phyloP scores from a whole-genome alignment of 768 basidiomycete species.

The Dacryopinax spathularia region DNA sequence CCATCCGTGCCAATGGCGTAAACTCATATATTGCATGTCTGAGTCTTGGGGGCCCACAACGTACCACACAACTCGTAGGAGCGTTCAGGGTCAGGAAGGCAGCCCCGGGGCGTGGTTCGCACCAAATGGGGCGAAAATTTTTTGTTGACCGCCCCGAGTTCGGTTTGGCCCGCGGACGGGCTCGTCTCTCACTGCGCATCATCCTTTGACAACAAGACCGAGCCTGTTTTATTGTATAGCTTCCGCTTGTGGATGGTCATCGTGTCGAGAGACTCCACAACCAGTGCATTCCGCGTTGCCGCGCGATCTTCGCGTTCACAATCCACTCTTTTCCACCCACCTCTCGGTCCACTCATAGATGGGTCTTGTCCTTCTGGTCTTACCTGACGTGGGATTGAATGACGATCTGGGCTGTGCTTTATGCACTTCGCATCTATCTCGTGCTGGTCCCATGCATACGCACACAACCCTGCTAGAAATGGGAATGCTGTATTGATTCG shows the following conservation, averaged over 20 bases:
- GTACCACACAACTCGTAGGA: not conserved
- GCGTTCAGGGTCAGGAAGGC: too few species aligned
- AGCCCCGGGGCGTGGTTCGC: too few species aligned
- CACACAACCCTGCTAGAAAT: not conserved
- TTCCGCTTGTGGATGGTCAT: not conserved
- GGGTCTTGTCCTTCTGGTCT: slow-evolving; percentile 3
- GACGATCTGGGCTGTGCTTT: slow-evolving; percentile 3
- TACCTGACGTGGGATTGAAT: not conserved
- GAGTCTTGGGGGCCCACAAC: not conserved
- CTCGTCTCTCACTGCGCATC: too few species aligned
- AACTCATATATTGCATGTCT: not conserved
- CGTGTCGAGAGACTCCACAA: not conserved
- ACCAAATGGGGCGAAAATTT: too few species aligned
- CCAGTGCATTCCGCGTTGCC: not conserved
- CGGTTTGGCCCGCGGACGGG: not conserved
- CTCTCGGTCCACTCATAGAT: not conserved
- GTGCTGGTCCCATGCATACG: not conserved
- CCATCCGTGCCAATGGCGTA: slow-evolving; percentile 1
- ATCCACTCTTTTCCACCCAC: not conserved
- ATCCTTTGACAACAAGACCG: not conserved
- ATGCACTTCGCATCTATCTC: not conserved
- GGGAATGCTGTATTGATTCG: not conserved
- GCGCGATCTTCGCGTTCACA: not conserved
- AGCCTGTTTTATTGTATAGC: not conserved
- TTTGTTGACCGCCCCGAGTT: not conserved